Percentiles rank a stretch among this genome's conserved stretches.
Conservation (phyloP, 2,329 filamentous ascomycete genomes). For the Aspergillus sp. region DNA sequence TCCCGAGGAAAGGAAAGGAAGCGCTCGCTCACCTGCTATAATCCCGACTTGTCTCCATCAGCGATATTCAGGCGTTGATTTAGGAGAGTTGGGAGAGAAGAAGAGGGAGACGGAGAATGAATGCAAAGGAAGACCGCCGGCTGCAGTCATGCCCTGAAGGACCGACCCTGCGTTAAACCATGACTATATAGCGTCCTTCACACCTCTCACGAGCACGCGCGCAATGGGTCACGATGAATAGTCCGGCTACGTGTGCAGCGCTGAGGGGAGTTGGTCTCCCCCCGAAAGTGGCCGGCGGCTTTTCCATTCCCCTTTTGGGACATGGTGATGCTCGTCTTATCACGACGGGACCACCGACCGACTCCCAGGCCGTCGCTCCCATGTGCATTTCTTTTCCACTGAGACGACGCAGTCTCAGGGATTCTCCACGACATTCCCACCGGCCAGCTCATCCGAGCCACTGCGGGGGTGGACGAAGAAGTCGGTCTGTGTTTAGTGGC, state of each 20-base stretch:
- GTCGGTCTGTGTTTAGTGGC: conserved; percentile 1
- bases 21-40: conserved; percentile 31
- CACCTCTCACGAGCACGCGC: conserved; percentile 9
- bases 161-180: too few relatives aligned
- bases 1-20: background rate
- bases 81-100: too few relatives aligned
- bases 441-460: background rate
- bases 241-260: conserved; percentile 34
- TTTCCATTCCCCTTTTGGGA: conserved; percentile 8
- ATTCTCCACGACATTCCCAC: conserved; percentile 2
- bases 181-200: background rate
- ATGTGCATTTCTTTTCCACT: background rate
- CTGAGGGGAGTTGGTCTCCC: conserved; percentile 25
- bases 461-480: background rate
- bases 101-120: background rate
- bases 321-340: conserved; percentile 5
- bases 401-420: too few relatives aligned
- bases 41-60: conserved; percentile 29
- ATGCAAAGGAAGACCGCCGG: background rate
- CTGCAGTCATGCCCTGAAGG: too few relatives aligned
- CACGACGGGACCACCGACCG: background rate
- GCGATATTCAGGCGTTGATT: background rate
- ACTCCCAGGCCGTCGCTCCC: too few relatives aligned
- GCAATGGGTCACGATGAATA: conserved; percentile 20
- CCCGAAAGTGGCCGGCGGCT: conserved; percentile 17